Evolutionary conservation across 2,329 filamentous ascomycete genomes (phyloP), one percentile per base, ranked within the genome.

Genomic region (Calonectria pauciramosa): DNA sequence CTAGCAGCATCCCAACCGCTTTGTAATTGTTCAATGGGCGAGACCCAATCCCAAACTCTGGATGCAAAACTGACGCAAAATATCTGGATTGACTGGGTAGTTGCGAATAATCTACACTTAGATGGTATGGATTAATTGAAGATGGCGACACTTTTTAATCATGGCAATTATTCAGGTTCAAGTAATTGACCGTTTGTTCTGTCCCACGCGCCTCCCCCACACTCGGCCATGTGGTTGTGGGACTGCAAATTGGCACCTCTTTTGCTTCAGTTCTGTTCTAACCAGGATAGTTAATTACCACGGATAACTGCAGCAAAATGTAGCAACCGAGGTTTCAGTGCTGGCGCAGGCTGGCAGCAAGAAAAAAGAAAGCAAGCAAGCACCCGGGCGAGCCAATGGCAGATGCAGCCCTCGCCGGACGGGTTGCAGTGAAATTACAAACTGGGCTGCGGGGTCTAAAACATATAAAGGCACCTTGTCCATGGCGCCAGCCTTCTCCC

Each of bases 221-320:
- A 44, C 41, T 3, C 28, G 11, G 20, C 32, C 8, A 3, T 9
- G 14, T 4, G 7, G 13, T 28, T 16, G 32, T 28, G 23, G 14
- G 14, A 38, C n/a, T 28, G n/a, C 7, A 63, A 41, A 41, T 63
- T 28, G 16, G 14, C 34, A 63, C 23, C 34, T 18, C 20, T 18
- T 26, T 16, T 26, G 14, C 34, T 7, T 23, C n/a, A 18, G 14
- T 41, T 56, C 7, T n/a, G 54, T 30, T 36, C 54, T 44, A 28
- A 41, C 23, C 14, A 38, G 23, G 56, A 41, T 63, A 63, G 13
- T 28, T 13, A 16, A 38, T 28, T 44, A 63, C 26, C 13, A 28
- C 36, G 56, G 56, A 63, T 63, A 63, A 63, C n/a, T 41, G 34
- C 56, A 41, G 56, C 41, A 23, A 38, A 60, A 60, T 60, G 36